Evolutionary conservation across 768 basidiomycete genomes (phyloP).

Genomic region (Cystobasidium ongulense): DNA sequence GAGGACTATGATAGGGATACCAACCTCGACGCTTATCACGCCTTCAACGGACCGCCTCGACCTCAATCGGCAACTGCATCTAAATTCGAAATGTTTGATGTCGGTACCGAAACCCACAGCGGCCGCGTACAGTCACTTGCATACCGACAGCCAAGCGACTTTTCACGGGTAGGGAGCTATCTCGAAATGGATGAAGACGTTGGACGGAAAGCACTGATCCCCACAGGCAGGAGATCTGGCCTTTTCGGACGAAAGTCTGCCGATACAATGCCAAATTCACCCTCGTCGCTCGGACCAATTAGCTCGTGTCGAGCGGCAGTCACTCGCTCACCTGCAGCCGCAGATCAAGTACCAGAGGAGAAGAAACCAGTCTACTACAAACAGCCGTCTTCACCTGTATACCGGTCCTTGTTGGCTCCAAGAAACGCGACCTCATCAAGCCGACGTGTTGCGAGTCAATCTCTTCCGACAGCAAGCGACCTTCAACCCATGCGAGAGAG

Average conservation of each 20-base stretch:
- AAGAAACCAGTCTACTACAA: too few relatives aligned
- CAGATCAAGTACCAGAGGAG: not conserved
- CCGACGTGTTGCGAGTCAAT: too few relatives aligned
- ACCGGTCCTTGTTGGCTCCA: too few relatives aligned
- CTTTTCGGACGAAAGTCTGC: not conserved
- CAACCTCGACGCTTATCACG: not conserved
- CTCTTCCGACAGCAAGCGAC: too few relatives aligned
- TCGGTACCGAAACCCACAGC: too few relatives aligned
- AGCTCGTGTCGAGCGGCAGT: not conserved
- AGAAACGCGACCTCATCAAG: too few relatives aligned
- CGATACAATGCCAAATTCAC: not conserved
- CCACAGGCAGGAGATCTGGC: not conserved
- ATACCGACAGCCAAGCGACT: not conserved
- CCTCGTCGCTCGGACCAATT: not conserved
- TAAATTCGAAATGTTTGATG: not conserved
- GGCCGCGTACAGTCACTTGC: not conserved
- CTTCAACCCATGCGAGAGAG: too few relatives aligned
- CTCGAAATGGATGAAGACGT: not conserved
- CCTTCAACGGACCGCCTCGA: not conserved
- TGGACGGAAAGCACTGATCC: not conserved
- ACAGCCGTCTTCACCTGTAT: too few relatives aligned
- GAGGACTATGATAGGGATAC: not conserved
- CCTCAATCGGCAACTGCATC: not conserved
- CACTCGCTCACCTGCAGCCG: not conserved
- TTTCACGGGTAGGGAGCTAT: not conserved